These are phyloP conservation scores for Pythium aristosporum DNA, from an alignment of 352 stramenopile species.

Conservation along the genomic window DNA sequence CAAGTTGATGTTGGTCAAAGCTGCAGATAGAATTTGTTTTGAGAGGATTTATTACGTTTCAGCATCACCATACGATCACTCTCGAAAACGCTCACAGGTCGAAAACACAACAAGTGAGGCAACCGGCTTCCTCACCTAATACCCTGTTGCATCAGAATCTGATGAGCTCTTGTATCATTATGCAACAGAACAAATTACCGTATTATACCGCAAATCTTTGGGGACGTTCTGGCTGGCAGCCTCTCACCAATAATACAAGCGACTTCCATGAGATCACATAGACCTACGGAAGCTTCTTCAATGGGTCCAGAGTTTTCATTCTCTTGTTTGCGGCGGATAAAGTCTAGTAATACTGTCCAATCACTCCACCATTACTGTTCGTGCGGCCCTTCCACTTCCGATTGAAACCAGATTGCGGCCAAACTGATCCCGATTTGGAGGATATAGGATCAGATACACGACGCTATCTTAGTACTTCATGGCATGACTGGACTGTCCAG, in stretches of 20 bases:
- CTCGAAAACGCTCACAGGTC: slow-evolving; percentile 6
- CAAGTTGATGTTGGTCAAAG: slow-evolving; percentile 1
- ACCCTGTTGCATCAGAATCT: not conserved
- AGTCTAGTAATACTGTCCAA: no score
- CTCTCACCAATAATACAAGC: no score
- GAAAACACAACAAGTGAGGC: slow-evolving; percentile 3
- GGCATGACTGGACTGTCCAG: not conserved
- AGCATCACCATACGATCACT: slow-evolving; percentile 7
- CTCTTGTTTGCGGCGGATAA: not conserved
- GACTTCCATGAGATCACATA: no score
- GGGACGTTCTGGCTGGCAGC: no score
- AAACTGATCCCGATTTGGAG: not conserved
- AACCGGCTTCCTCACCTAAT: slow-evolving; percentile 1
- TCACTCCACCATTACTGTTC: not conserved
- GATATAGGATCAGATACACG: no score
- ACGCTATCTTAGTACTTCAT: not conserved
- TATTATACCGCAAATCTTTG: no score
- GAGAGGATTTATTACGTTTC: slow-evolving; percentile 3
- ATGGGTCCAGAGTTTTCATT: not conserved
- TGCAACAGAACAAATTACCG: no score
- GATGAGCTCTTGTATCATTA: no score
- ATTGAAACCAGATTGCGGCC: slow-evolving; percentile 1
- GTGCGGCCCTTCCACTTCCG: not conserved
- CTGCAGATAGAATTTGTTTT: not conserved
- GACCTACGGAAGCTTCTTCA: not conserved